Percentiles rank a stretch among this genome's conserved stretches.
Evolutionary conservation across 225 moss, liverwort and hornwort species (phyloP).

Genomic region (Pleurozium schreberi): DNA sequence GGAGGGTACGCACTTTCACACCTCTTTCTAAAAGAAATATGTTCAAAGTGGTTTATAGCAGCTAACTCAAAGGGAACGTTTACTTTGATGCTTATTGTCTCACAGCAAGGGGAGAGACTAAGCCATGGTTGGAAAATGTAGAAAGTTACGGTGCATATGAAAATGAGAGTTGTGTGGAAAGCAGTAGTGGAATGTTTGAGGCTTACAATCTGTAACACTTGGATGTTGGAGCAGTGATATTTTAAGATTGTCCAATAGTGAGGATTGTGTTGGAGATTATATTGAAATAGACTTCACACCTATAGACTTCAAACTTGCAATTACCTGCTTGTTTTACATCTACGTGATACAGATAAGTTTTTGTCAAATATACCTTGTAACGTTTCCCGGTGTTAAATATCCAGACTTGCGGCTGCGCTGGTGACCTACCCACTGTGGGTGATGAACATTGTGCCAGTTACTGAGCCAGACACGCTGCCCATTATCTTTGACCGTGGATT

Average conservation of each 20-base stretch:
- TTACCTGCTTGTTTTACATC: not conserved
- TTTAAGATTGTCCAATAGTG: not conserved
- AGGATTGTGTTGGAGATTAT: not conserved
- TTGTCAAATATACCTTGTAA: not conserved
- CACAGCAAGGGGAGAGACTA: not conserved
- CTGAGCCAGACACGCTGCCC: conserved; percentile 75
- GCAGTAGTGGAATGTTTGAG: not conserved
- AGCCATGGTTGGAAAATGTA: not conserved
- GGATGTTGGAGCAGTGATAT: not conserved
- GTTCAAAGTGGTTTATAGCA: not conserved
- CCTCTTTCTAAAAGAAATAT: not conserved
- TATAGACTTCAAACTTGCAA: not conserved
- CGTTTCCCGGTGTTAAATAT: not conserved
- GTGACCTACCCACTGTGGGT: conserved; percentile 48
- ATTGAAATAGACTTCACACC: not conserved
- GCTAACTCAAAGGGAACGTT: not conserved
- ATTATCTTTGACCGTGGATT: conserved; percentile 78
- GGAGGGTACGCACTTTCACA: conserved; percentile 48
- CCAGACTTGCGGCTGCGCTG: conserved; percentile 61
- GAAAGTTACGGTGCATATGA: not conserved
- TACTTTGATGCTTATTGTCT: not conserved
- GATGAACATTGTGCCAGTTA: conserved; percentile 72
- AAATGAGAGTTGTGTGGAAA: not conserved
- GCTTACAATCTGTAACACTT: not conserved
- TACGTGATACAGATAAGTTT: not conserved